phyloP scores from a whole-genome alignment of 2,329 filamentous ascomycete species.

The Cylindrodendrum hubeiense region DNA sequence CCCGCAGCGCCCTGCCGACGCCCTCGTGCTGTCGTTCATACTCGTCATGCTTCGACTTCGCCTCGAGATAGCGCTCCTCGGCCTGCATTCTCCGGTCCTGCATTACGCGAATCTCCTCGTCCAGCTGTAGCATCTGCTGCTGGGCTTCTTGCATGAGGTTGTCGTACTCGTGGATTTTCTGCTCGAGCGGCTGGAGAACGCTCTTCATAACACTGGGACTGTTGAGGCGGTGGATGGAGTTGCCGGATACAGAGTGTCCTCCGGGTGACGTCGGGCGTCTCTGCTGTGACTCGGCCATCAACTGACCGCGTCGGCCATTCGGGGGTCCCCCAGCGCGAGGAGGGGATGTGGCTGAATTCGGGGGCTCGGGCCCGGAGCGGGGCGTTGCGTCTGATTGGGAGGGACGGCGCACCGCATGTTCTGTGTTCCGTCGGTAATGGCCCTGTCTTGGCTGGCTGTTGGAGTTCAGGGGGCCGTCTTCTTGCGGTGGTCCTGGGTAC shows the following conservation, averaged over 20 bases:
- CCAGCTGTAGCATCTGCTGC: constrained; percentile 55
- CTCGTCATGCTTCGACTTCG: constrained; percentile 26
- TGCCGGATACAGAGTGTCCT: constrained; percentile 32
- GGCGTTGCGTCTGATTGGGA: constrained; percentile 31
- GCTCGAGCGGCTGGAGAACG: constrained; percentile 59
- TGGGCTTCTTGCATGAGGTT: constrained; percentile 56
- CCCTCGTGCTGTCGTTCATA: constrained; percentile 25
- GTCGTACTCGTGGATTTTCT: constrained; percentile 59
- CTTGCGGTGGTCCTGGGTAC: constrained; percentile 36
- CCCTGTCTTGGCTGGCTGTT: constrained; percentile 29
- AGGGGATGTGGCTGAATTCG: constrained; percentile 29
- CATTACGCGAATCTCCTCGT: constrained; percentile 55
- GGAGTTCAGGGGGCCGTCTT: constrained; percentile 25
- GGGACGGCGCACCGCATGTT: constrained; percentile 27
- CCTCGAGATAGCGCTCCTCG: constrained; percentile 25
- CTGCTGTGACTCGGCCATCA: constrained; percentile 27
- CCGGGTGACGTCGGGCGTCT: constrained; percentile 34
- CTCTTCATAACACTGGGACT: constrained; percentile 57
- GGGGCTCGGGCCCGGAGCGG: constrained; percentile 15
- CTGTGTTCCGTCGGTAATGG: constrained; percentile 40
- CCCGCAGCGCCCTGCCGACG: constrained; percentile 18
- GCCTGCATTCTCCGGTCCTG: constrained; percentile 23
- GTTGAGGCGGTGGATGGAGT: constrained; percentile 56
- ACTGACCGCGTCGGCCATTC: constrained; percentile 8
- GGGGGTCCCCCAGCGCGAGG: constrained; percentile 25